phyloP scores from a whole-genome alignment of 352 stramenopile species.

The Globisporangium radiosum region DNA sequence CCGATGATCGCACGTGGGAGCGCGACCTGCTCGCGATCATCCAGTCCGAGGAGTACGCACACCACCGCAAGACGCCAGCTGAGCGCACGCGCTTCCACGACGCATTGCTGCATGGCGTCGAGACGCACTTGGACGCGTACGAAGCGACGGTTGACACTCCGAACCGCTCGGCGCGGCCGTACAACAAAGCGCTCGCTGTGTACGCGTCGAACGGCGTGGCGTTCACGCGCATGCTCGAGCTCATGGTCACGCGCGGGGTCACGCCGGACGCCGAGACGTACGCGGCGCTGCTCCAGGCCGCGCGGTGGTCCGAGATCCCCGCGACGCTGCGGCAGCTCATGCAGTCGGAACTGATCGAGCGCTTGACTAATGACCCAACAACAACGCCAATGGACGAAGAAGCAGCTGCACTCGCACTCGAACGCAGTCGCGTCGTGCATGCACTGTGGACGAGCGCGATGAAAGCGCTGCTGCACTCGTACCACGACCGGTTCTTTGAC shows the following conservation, averaged over 20 bases:
- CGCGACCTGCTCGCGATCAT: constrained; percentile 51
- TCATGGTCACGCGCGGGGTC: constrained; percentile 51
- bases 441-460: constrained; percentile 54
- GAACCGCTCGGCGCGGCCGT: constrained; percentile 28
- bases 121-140: constrained; percentile 42
- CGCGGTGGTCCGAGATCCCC: constrained; percentile 61
- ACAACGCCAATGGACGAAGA: constrained; percentile 4
- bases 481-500: constrained; percentile 48
- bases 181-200: constrained; percentile 56
- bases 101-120: constrained; percentile 31
- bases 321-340: constrained; percentile 52
- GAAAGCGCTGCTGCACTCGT: constrained; percentile 56
- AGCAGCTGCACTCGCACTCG: neutral
- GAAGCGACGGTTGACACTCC: constrained; percentile 16
- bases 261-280: constrained; percentile 52
- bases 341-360: constrained; percentile 36
- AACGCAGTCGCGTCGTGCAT: constrained; percentile 30
- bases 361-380: constrained; percentile 6
- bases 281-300: constrained; percentile 46
- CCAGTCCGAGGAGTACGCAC: constrained; percentile 39
- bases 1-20: constrained; percentile 28
- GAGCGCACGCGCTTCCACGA: constrained; percentile 45
- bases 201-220: constrained; percentile 47
- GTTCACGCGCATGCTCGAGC: constrained; percentile 47
- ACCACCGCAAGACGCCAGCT: constrained; percentile 49